Evolutionary conservation across 495 filamentous ascomycete species (phyloP), one percentile per base, ranked within the genome.

Genomic region (Evernia prunastri): DNA sequence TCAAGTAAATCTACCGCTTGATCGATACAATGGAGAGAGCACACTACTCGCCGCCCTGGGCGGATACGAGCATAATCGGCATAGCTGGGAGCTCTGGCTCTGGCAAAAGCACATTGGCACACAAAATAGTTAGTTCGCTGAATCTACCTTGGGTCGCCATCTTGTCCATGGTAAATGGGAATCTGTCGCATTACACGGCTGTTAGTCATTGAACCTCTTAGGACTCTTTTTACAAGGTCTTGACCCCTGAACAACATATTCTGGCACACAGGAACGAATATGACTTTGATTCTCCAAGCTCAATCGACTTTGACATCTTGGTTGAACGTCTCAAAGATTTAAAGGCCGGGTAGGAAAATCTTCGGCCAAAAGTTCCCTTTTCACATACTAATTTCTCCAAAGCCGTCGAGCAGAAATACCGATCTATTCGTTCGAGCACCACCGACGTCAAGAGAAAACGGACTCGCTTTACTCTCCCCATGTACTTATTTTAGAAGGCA

Each of bases 141-240:
- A 96, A 92, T 76, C 78, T 97, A 59, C 94, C 94, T 51, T 98
- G 94, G 94, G 94, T 98, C 42, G 91, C 97, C 36, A 96, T 98
- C 73, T 76, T 98, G 67, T 93, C 91, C 39, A 97, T 98, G 85
- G 92, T 96, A 82, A 72, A 77, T 68, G 4, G 13, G 37, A 49
- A 31, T 29, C 18, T 10, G 18, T 27, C 20, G 29, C 17, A 37
- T n/a, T 13, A 17, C 13, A 35, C 29, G 27, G 13, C 45, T 18
- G n/a, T 7, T 54, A 27, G 37, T 57, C 49, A 58, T 11, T 33
- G 36, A 45, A 29, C 31, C 37, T 58, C 47, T n/a, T 72, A 96
- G 92, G 94, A 98, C 72, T 96, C 92, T 2, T 98, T 95, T 73
- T 98, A 98, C 78, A 97, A 96, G 73, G 84, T 85, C 35, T 77